Conservation (phyloP, 805 yeast species). For the Starmerella floris region DNA sequence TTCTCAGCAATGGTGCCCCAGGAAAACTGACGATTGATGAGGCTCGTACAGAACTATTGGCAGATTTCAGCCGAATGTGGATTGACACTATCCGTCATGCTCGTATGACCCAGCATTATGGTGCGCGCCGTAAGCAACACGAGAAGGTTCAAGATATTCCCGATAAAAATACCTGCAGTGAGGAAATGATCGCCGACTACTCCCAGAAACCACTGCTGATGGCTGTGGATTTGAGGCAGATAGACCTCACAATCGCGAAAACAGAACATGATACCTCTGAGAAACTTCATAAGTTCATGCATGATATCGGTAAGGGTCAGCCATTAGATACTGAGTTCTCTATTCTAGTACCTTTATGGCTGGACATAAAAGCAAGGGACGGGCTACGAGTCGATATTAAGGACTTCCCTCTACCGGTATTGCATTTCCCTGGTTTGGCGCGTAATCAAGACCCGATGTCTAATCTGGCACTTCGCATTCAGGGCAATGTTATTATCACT, state of each 20-base stretch:
- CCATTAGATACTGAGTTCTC: constrained; percentile 61
- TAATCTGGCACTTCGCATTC: constrained; percentile 28
- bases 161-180: constrained; percentile 30
- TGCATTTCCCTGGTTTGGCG: constrained; percentile 49
- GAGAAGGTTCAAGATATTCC: constrained; percentile 24
- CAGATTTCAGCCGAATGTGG: constrained; percentile 55
- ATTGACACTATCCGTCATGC: constrained; percentile 41
- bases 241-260: constrained; percentile 36
- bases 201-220: constrained; percentile 41
- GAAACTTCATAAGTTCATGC: constrained; percentile 46
- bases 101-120: constrained; percentile 18
- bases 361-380: constrained; percentile 30
- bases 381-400: constrained; percentile 32
- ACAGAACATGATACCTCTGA: constrained; percentile 40
- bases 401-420: constrained; percentile 76
- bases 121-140: constrained; percentile 32
- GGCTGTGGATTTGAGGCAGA: constrained; percentile 36
- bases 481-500: constrained; percentile 55
- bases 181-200: constrained; percentile 37
- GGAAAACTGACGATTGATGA: constrained; percentile 23
- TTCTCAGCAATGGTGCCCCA: constrained; percentile 2
- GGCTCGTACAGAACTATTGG: constrained; percentile 31
- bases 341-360: constrained; percentile 48
- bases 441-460: constrained; percentile 26
- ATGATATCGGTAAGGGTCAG: constrained; percentile 68